Conservation (phyloP, 306 rosid species). For the Prunus persica region DNA sequence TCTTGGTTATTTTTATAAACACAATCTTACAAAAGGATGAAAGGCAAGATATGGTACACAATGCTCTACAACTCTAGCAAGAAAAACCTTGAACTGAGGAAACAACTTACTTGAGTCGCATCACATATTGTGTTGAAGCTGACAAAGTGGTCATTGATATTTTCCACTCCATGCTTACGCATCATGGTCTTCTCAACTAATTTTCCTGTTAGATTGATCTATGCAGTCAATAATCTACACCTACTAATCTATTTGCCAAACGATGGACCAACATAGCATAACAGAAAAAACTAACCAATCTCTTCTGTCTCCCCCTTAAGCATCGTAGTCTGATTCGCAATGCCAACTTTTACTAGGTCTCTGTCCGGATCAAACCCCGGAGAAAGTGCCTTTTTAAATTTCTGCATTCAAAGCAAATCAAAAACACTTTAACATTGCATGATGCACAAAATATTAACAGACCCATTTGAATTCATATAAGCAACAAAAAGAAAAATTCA, state of each 20-base stretch:
- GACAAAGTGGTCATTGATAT: slow-evolving; percentile 68
- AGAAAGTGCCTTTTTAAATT: slow-evolving; percentile 85
- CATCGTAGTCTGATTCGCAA: slow-evolving; percentile 99
- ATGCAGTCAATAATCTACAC: slow-evolving; percentile 14
- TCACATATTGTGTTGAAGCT: slow-evolving; percentile 99
- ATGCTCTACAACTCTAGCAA: not conserved
- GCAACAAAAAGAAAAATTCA: slow-evolving; percentile 19
- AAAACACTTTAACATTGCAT: slow-evolving; percentile 12
- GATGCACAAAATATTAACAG: slow-evolving; percentile 10
- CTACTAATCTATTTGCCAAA: not conserved
- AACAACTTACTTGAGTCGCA: slow-evolving; percentile 79
- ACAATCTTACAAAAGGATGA: not conserved
- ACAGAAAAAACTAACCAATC: slow-evolving; percentile 57
- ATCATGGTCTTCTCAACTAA: slow-evolving; percentile 79
- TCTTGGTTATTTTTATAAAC: not conserved
- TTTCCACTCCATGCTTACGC: slow-evolving; percentile 82
- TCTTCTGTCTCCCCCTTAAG: slow-evolving; percentile 99
- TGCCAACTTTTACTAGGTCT: slow-evolving; percentile 68
- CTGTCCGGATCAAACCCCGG: slow-evolving; percentile 78
- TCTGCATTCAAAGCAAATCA: slow-evolving; percentile 45
- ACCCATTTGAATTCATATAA: not conserved
- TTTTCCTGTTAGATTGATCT: slow-evolving; percentile 60
- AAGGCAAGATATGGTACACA: not conserved
- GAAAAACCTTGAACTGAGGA: not conserved
- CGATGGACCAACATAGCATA: not conserved